Base-by-base conservation (phyloP, 495 filamentous ascomycete genomes). In the Penicillium dipodomyicola region DNA sequence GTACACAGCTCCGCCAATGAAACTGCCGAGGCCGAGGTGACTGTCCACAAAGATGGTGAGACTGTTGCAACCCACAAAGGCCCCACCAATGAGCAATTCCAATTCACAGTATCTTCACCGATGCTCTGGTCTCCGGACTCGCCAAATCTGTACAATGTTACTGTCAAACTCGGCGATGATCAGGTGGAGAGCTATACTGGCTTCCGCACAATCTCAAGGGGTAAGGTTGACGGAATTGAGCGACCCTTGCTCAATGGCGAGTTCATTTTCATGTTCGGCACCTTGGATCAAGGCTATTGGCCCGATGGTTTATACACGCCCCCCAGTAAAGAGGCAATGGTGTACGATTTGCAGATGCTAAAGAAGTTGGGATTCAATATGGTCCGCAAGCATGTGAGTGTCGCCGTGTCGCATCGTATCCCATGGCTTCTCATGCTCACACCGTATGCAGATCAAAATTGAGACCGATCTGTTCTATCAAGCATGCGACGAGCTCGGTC, bases 211-310 rank as follows among this genome's bases (percentile, higher is more conserved):
- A 74, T 88, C 39, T 75, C 76, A 4, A 65, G 73, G 10, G 83
- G 75, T 6, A 66, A 67, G 11, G 68, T 87, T 2, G 65, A 86
- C 33, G 86, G 85, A 0, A 63, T 88, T n/a, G 72, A 79, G 32
- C 80, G 86, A 0, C 83, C 83, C 0, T 64, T 87, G 12, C 60
- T 88, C 43, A 88, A 88, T 58, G 84, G 83, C 19, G 73, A 87
- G 56, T 86, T 85, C 49, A 69, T 81, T 10, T 88, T 87, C 69
- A 75, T 78, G 58, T 87, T 89, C 49, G 84, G 84, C 12, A 87
- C 85, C 0, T 71, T 89, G 3, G 86, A 89, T 50, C 84, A 88
- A 59, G 86, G 85, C 3, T 87, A 77, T 67, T 89, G 84, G 85
- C 86, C 86, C 0, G 85, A 89, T 59, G 85, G 85, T 0, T 68